phyloP scores from a whole-genome alignment of 495 filamentous ascomycete genomes.

The Hyphodiscus hymeniophilus region DNA sequence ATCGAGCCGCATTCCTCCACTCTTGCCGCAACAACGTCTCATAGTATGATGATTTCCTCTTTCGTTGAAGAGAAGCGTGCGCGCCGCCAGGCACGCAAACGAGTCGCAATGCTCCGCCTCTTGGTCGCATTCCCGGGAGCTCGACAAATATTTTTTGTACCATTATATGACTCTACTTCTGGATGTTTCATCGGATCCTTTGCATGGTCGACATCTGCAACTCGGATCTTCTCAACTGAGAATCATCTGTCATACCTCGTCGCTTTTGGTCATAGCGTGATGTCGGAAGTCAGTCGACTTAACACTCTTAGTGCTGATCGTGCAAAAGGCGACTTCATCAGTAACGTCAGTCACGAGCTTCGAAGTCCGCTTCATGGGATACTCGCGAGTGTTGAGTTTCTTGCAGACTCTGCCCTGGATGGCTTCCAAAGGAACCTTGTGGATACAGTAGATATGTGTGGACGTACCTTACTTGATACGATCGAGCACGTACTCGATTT shows the following conservation, averaged over 20 bases:
- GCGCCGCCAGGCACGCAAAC: no score
- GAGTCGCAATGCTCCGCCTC: no score
- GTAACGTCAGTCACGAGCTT: conserved; percentile 69
- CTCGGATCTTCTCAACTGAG: conserved; percentile 30
- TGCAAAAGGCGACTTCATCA: conserved; percentile 62
- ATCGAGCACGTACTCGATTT: conserved; percentile 68
- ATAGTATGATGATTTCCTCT: no score
- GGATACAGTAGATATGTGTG: conserved; percentile 66
- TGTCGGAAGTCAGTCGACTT: conserved; percentile 47
- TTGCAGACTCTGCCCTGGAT: conserved; percentile 48
- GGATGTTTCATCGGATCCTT: conserved; percentile 65
- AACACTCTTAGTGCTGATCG: conserved; percentile 32
- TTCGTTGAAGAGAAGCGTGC: no score
- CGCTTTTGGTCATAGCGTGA: conserved; percentile 44
- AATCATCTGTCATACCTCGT: conserved; percentile 47
- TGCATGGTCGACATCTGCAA: conserved; percentile 45
- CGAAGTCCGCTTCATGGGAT: conserved; percentile 59
- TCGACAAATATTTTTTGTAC: no score
- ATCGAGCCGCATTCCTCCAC: no score
- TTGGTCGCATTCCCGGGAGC: no score
- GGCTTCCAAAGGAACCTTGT: conserved; percentile 46
- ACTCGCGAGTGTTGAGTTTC: conserved; percentile 58
- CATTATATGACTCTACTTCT: no score
- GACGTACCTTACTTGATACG: conserved; percentile 67
- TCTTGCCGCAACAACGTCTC: no score